Evolutionary conservation across 192 early-diverging fungal species (phyloP), one percentile per base, ranked within the genome.

Genomic region (Coemansia sp.): DNA sequence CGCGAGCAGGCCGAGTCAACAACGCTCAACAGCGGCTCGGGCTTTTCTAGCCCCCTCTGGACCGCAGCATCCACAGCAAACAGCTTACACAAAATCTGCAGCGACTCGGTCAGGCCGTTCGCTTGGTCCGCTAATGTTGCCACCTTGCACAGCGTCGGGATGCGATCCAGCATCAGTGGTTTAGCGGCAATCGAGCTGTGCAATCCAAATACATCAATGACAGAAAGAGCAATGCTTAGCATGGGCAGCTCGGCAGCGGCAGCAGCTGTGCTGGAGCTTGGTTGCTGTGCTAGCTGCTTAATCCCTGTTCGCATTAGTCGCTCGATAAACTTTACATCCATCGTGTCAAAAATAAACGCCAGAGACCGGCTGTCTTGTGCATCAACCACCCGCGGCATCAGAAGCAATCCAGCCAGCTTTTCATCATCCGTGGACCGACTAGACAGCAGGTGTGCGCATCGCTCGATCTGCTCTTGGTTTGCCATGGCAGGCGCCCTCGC

Each of bases 381-480:
- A 34, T 52, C 66, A 14, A 77, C 63, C 15, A 77, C 27, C 30
- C 41, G 56, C 5, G 73, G 66, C 43, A 77, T 34, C 9, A 77
- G 55, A 35, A 77, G 51, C n/a, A 77, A 59, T 1, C 73, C 73
- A 1, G 73, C 73, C 15, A 69, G 42, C 59, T 77, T 77, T 51
- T 69, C 73, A 36, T 77, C 73, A 13, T 77, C 73, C 5, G 73
- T 77, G 7, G 73, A 62, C 31, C 45, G 45, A 13, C 43, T 64
- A 10, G 73, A 77, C 62, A 77, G 35, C 38, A 77, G 38, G 32
- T 17, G 50, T 8, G 51, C 58, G 47, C 73, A 77, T 31, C 57
- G 56, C 17, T 65, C 73, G 8, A 76, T 58, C 60, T 63, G 60
- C 35, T 62, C 41, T 14, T 52, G 40, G 8, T 47, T 43, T 8